Evolutionary conservation across 2,329 filamentous ascomycete species (phyloP), one percentile per base, ranked within the genome.

Genomic region (Trichoderma lentiforme): DNA sequence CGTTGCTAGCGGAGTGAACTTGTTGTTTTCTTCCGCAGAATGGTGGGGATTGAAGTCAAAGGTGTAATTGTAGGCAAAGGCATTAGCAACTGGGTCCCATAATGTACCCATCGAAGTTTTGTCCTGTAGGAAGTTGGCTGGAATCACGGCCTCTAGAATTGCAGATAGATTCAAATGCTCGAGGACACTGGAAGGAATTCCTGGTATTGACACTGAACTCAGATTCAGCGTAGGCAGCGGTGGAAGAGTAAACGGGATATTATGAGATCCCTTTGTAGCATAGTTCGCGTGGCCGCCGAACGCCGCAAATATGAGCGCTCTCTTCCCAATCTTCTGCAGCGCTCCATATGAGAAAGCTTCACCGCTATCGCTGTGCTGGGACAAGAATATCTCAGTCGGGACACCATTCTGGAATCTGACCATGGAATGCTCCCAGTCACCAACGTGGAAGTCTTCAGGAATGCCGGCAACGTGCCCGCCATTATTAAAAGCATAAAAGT

Each of bases 351-450:
- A 28, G 26, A 63, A 63, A 30, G 61, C 61, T 14, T 63, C 61
- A 14, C 61, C 61, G 11, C 15, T 24, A 4, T n/a, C 34, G 8
- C 28, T 58, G 30, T 63, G 61, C 61, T 63, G 61, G 14, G 61
- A 63, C 24, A 63, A 28, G 21, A 47, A 57, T 36, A 66, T 66
- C 11, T 66, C n/a, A 21, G 47, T n/a, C 14, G 63, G 63, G 3
- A n/a, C 18, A n/a, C 47, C 30, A 18, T 66, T 28, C 4, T 18
- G 21, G 21, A 66, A 66, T 6, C 47, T 30, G 47, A 66, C 47
- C 51, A 66, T 34, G 21, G 63, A 56, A 36, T 66, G 32, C 30
- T 66, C 63, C 63, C 63, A 66, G 63, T 66, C 63, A 39, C 47
- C 63, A 8, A 66, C 30, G 26, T 66, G 47, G 18, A 66, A 66